Evolutionary conservation across 129 eudicot genomes (phyloP), one percentile per base, ranked within the genome.

Genomic region (Flaveria brownii): DNA sequence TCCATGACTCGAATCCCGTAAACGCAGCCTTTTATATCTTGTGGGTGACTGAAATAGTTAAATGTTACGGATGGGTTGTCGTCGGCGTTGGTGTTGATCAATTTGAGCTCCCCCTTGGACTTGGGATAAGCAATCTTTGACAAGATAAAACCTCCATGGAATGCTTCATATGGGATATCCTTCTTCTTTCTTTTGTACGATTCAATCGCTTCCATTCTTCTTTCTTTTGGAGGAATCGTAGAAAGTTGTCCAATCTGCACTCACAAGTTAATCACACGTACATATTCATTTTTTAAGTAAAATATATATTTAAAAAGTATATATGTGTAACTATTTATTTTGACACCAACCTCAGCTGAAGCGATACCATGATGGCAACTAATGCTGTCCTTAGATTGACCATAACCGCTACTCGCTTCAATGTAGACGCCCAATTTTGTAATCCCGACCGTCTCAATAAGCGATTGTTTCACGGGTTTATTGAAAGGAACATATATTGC

Each of bases 191-290:
- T 74, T 51, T 47, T 86, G 85, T 81, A 90, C 2, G 76, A 74
- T 70, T 81, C 83, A 16, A 94, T 85, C 41, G 93, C 86, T 75
- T 89, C 91, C 0, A 43, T 54, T 51, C 91, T 84, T 80, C 98
- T 81, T 69, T 88, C 82, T 82, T 81, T 89, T 7, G 98, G 98
- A 55, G 98, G 97, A 55, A 91, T 66, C 12, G 96, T 89, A 7
- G 97, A 89, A 23, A 94, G 89, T 77, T 94, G 98, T 23, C 98
- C 98, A 69, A 91, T 91, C 98, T 94, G 83, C 41, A 36, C 8
- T 70, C 17, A 71, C 17, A 73, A 47, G 22, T 20, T 20, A 20
- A 20, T 20, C 39, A 36, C 52, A 72, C 45, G n/a, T n/a, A 4
- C 36, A 20, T 15, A 50, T 49, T 62, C 22, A 25, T 25, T 25